A percentile compares a stretch with the other conserved stretches of the same genome.
phyloP scores from a whole-genome alignment of 108 stramenopile genomes.

The Cyclotella sp. region DNA sequence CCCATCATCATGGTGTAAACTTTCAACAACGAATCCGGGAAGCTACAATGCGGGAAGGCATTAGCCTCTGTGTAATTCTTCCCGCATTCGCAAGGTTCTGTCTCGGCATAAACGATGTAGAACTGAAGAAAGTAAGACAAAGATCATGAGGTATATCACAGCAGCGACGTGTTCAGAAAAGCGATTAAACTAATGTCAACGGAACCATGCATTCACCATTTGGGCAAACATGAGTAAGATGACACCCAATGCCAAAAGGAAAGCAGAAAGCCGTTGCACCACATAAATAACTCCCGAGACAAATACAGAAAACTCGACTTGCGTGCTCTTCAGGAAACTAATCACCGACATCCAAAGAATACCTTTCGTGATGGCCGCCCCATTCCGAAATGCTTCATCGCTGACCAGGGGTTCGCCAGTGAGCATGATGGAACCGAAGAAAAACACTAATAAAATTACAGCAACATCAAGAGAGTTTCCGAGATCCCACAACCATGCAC shows the following conservation, averaged over 20 bases:
- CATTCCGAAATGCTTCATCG: conserved; percentile 63
- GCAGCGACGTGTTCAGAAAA: background rate
- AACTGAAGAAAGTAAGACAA: conserved; percentile 30
- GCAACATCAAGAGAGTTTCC: conserved; percentile 82
- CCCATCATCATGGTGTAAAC: conserved; percentile 69
- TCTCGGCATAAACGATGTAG: conserved; percentile 73
- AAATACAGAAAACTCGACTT: conserved; percentile 88
- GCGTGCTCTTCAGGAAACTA: conserved; percentile 79
- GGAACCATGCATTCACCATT: conserved; percentile 44
- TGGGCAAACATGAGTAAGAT: conserved; percentile 88
- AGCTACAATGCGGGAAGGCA: conserved; percentile 61
- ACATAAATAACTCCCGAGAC: conserved; percentile 83
- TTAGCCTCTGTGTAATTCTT: conserved; percentile 8
- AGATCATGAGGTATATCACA: too few species aligned
- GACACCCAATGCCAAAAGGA: conserved; percentile 76
- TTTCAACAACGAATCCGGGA: conserved; percentile 62
- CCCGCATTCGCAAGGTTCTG: conserved; percentile 47
- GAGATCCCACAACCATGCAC: conserved; percentile 71
- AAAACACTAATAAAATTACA: conserved; percentile 75
- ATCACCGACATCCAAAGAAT: conserved; percentile 83
- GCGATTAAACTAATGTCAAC: background rate
- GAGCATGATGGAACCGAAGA: conserved; percentile 72
- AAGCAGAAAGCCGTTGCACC: conserved; percentile 75
- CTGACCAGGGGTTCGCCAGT: conserved; percentile 20
- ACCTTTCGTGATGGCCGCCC: conserved; percentile 76